A percentile compares a stretch with the other conserved stretches of the same genome.
phyloP scores from a whole-genome alignment of 768 basidiomycete species.

The Paxillus involutus region DNA sequence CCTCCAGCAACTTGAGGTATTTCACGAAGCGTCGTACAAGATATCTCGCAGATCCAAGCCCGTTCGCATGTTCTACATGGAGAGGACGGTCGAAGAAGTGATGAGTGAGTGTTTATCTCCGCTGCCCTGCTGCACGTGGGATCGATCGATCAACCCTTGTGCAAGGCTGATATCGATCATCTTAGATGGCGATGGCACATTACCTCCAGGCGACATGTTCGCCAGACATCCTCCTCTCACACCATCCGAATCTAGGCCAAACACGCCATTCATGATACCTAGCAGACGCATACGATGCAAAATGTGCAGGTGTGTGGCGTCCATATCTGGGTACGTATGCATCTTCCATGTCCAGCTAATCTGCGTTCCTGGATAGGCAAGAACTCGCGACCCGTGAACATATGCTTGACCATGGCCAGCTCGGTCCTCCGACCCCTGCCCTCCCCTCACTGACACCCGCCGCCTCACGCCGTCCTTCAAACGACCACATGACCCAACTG shows the following conservation, averaged over 20 bases:
- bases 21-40: slow-evolving; percentile 68
- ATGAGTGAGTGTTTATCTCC: slow-evolving; percentile 57
- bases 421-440: slow-evolving; percentile 66
- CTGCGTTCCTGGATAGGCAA: slow-evolving; percentile 43
- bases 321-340: neutral
- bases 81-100: slow-evolving; percentile 68
- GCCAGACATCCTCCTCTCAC: slow-evolving; percentile 73
- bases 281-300: slow-evolving; percentile 82
- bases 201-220: slow-evolving; percentile 69
- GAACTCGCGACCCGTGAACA: slow-evolving; percentile 90
- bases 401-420: slow-evolving; percentile 87
- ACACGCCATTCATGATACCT: slow-evolving; percentile 55
- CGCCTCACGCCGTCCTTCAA: slow-evolving; percentile 44
- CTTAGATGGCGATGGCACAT: slow-evolving; percentile 72
- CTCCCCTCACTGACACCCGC: slow-evolving; percentile 44
- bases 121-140: slow-evolving; percentile 1
- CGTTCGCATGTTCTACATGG: slow-evolving; percentile 82
- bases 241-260: slow-evolving; percentile 58
- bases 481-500: slow-evolving; percentile 10
- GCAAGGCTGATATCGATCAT: slow-evolving; percentile 7
- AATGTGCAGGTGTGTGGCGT: slow-evolving; percentile 70
- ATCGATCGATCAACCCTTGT: neutral
- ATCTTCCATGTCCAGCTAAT: neutral
- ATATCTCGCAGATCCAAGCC: slow-evolving; percentile 67
- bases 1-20: slow-evolving; percentile 76